Conservation (phyloP, 148 eudicot genomes). For the Fagopyrum esculentum region DNA sequence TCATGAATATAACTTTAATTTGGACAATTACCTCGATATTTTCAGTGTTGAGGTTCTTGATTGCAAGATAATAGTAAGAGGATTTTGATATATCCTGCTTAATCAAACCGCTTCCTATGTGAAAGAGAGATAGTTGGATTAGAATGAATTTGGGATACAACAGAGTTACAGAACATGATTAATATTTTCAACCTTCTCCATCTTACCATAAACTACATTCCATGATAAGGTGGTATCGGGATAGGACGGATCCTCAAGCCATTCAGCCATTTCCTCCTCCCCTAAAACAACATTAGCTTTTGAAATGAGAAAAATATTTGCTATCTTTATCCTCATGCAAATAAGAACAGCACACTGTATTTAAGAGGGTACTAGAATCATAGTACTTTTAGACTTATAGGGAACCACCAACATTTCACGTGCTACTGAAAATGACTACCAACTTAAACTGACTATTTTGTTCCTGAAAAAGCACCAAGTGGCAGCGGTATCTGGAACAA, state of each 20-base stretch:
- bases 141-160: not conserved
- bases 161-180: not conserved
- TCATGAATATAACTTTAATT: not conserved
- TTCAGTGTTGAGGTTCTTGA: constrained; percentile 59
- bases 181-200: not conserved
- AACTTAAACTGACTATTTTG: not conserved
- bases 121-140: not conserved
- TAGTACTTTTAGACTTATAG: not conserved
- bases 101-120: constrained; percentile 62
- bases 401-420: not conserved
- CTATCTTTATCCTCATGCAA: not conserved
- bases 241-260: constrained; percentile 72
- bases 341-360: no score
- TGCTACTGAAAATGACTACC: not conserved
- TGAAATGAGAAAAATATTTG: not conserved
- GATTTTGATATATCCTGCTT: constrained; percentile 45
- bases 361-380: no score
- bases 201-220: constrained; percentile 59
- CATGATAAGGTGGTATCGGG: constrained; percentile 54
- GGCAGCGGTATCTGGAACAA: not conserved
- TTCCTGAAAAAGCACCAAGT: not conserved
- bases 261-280: constrained; percentile 50
- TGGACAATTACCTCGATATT: constrained; percentile 35
- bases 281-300: constrained; percentile 29
- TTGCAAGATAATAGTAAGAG: constrained; percentile 60